Evolutionary conservation across 2,329 filamentous ascomycete genomes (phyloP), one percentile per base, ranked within the genome.

Genomic region (Diatrype stigma): DNA sequence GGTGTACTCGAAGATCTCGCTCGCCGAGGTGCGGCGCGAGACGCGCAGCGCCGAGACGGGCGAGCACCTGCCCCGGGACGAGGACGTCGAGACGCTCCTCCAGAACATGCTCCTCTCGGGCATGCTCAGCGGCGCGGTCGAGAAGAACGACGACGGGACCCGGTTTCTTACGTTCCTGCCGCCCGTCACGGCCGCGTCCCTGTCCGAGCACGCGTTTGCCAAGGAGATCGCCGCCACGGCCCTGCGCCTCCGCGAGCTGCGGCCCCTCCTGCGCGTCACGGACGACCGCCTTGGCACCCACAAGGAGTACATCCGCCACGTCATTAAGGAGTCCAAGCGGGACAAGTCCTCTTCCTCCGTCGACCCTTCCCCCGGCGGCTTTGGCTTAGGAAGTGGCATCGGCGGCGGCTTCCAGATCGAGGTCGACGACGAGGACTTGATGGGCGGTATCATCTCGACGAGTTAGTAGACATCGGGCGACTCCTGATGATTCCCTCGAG

Each of bases 1-100:
- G 48, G 84, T 89, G 3, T 96, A 93, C 64, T 73, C 71, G 48
- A 80, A 80, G 55, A 72, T 85, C 32, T 77, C 79, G 16, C 72
- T 86, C 30, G 60, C 74, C 17, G 76, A 82, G 59, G 67, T 86
- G 19, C 74, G 76, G 40, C 59, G 67, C 22, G 66, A 69, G 40
- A 85, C 82, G 0, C 71, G 73, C 47, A 81, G 75, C 56, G 82
- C 77, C 34, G 74, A 78, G 61, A 84, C 79, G 1, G 79, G 76
- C 16, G 61, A 63, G 30, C 57, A 62, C 8, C 65, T 82, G 12
- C 61, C 60, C 14, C 70, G 63, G 14, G 71, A 77, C 16, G 67
- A 69, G 12, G 72, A 78, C 22, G 67, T 77, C 2, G 70, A 76
- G 56, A 55, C 56, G 11, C 68, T 86, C 4, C 62, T 85, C 22